These are phyloP conservation scores for Rhipidocladum racemiflorum DNA, from an alignment of 176 grass and related monocot species.

Conservation along the genomic window DNA sequence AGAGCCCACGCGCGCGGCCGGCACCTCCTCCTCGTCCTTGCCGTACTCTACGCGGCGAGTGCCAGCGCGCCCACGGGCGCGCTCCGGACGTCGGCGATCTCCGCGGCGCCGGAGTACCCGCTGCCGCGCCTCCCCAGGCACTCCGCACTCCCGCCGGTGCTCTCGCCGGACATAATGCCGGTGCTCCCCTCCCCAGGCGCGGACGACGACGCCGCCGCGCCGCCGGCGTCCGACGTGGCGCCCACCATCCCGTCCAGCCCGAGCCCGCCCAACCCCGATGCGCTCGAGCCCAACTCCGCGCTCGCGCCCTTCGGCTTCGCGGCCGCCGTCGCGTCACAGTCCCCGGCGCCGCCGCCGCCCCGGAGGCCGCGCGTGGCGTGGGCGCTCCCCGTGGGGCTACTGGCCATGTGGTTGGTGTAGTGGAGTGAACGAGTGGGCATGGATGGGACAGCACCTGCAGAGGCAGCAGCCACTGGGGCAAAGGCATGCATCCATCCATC, in stretches of 20 bases:
- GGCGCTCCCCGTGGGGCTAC: conserved; percentile 23
- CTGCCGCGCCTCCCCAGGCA: conserved; percentile 32
- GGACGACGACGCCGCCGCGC: conserved; percentile 6
- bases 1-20: neutral
- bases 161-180: conserved; percentile 66
- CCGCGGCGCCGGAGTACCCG: conserved; percentile 47
- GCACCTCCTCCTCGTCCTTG: neutral
- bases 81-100: conserved; percentile 55
- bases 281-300: conserved; percentile 55
- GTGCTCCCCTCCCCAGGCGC: conserved; percentile 45
- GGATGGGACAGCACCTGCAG: neutral
- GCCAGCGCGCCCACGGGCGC: neutral
- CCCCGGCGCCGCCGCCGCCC: neutral
- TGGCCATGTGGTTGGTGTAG: conserved; percentile 47
- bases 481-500: neutral
- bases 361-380: neutral
- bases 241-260: conserved; percentile 80
- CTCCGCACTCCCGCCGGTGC: conserved; percentile 38
- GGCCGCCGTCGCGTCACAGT: conserved; percentile 36
- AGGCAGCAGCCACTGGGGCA: neutral
- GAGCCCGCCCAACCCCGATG: conserved; percentile 93
- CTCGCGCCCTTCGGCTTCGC: conserved; percentile 55
- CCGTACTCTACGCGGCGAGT: neutral
- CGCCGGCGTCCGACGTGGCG: conserved; percentile 31
- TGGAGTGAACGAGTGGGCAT: neutral